These are phyloP conservation scores for Ustulina deusta DNA, from an alignment of 2,329 filamentous ascomycete species.

Conservation along the genomic window DNA sequence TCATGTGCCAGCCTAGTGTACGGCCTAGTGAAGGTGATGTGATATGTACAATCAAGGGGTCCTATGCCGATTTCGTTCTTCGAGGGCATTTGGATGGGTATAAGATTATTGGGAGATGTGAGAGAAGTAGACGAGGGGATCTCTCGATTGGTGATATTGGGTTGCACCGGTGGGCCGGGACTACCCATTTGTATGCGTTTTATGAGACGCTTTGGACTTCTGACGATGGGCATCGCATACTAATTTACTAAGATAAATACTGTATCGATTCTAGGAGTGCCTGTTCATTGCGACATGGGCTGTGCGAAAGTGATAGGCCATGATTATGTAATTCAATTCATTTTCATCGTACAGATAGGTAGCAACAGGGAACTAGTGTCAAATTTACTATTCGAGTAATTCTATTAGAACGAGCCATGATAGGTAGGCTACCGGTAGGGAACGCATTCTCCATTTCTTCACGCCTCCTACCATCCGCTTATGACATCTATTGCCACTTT, in stretches of 20 bases:
- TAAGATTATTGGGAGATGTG: slow-evolving; percentile 27
- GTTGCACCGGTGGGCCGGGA: slow-evolving; percentile 11
- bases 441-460: background rate
- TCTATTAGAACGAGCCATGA: background rate
- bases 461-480: too few relatives aligned
- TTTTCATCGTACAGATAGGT: too few relatives aligned
- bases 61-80: slow-evolving; percentile 29
- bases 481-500: background rate
- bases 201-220: slow-evolving; percentile 17
- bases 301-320: background rate
- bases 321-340: background rate
- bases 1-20: slow-evolving; percentile 24
- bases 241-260: slow-evolving; percentile 6
- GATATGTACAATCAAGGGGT: slow-evolving; percentile 33
- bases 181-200: background rate
- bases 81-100: slow-evolving; percentile 17
- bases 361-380: background rate
- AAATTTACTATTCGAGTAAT: background rate
- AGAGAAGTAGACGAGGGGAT: slow-evolving; percentile 15
- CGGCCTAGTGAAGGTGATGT: slow-evolving; percentile 19
- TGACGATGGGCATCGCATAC: background rate
- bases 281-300: background rate
- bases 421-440: background rate
- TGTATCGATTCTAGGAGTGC: background rate
- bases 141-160: slow-evolving; percentile 7